Evolutionary conservation across 495 filamentous ascomycete species (phyloP).

Genomic region (Penicillium coprophilum): DNA sequence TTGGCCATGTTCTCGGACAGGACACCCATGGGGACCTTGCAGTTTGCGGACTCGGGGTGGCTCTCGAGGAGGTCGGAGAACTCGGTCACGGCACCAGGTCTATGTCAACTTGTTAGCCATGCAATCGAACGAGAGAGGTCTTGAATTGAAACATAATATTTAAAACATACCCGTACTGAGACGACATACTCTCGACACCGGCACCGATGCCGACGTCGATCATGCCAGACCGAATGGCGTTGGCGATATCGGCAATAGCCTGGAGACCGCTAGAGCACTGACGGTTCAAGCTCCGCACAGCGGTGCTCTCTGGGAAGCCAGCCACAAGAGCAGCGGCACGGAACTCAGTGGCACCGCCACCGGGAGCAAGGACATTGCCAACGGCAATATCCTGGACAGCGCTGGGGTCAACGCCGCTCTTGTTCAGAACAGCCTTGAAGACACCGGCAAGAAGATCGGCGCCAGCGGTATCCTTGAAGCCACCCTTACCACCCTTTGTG

Average conservation of each 20-base stretch:
- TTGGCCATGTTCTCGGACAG: constrained; percentile 95
- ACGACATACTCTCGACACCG: constrained; percentile 96
- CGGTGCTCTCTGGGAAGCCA: constrained; percentile 80
- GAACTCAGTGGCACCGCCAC: constrained; percentile 95
- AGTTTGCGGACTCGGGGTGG: constrained; percentile 83
- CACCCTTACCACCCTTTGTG: constrained; percentile 88
- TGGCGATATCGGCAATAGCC: constrained; percentile 89
- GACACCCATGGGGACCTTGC: constrained; percentile 97
- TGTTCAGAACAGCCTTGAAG: constrained; percentile 74
- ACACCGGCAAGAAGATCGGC: constrained; percentile 84
- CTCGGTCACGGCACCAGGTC: constrained; percentile 84
- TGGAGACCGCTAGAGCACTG: constrained; percentile 90
- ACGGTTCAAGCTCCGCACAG: constrained; percentile 82
- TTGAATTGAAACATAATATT: no score
- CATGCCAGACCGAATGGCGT: constrained; percentile 83
- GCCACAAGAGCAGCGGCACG: constrained; percentile 88
- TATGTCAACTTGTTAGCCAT: constrained; percentile 28
- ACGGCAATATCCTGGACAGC: constrained; percentile 92
- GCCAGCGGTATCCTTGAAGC: constrained; percentile 89
- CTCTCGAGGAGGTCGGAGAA: constrained; percentile 90
- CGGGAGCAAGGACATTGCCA: constrained; percentile 85
- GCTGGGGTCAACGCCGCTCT: constrained; percentile 79
- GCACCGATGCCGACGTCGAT: constrained; percentile 94
- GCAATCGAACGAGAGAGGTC: not conserved
- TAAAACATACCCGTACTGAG: constrained; percentile 76